Base-by-base conservation (phyloP, 495 filamentous ascomycete species). In the Talaromyces thailandensis region DNA sequence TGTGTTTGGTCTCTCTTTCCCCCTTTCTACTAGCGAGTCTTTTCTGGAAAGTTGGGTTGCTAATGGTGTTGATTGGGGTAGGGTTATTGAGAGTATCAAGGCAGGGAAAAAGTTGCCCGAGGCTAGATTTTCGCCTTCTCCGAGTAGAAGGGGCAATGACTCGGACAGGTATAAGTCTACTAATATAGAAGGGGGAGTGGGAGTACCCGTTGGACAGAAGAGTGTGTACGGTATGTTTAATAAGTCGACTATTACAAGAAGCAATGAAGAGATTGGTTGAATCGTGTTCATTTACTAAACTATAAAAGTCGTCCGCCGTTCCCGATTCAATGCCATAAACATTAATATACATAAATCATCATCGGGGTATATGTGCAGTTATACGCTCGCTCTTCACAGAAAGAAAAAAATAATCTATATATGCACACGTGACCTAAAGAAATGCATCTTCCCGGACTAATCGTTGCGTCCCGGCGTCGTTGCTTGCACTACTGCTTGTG, bases 51-150 rank as follows among this genome's bases (percentile, higher is more conserved):
- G 45, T n/a, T 31, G 62, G n/a, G 29, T 58, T 37, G 57, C 21
- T 48, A 31, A 62, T 16, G 9, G 32, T 24, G 25, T 26, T 37
- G 28, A 29, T 28, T 25, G 26, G 50, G 25, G 29, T 62, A 89
- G 87, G 87, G 85, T 85, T 3, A 70, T 93, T 32, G 89, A 96
- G 68, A 91, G 91, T 73, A 79, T 97, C 58, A 88, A 86, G 63
- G 84, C 81, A 0, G 88, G 86, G 9, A 91, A 83, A 71, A 77
- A 91, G 51, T 76, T 94, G 45, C 77, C 90, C 5, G 93, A 97
- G 71, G 77, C 84, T 3, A 75, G 80, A 64, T 97, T 93, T 71
- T 77, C 77, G 21, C 76, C 76, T 58, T 64, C 90, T 26, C 12
- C 31, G 43, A 48, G 1, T 48, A 8, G 3, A 8, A n/a, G 16